A percentile compares a stretch with the other conserved stretches of the same genome.
phyloP scores from a whole-genome alignment of 1,284 basidiomycete species.

The Porodaedalea pini region DNA sequence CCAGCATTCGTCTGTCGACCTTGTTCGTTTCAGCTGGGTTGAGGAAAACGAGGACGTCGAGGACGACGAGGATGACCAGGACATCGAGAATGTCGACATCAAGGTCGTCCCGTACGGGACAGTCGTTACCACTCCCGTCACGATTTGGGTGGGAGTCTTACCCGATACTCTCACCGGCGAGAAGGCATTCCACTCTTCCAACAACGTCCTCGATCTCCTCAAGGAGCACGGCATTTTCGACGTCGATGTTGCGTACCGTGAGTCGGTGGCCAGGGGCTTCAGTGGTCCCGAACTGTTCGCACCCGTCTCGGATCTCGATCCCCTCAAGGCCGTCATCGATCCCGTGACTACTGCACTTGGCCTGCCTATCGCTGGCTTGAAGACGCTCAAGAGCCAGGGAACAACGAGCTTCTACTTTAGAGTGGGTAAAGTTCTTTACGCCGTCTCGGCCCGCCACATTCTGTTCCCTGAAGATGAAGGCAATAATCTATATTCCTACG shows the following conservation, averaged over 20 bases:
- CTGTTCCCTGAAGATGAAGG: constrained; percentile 29
- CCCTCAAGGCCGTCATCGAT: constrained; percentile 35
- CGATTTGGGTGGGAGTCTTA: constrained; percentile 40
- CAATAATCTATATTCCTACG: constrained; percentile 31
- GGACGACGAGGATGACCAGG: too few species aligned
- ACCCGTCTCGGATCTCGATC: constrained; percentile 30
- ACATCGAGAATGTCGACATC: too few species aligned
- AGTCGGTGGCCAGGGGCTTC: constrained; percentile 27
- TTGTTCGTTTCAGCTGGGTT: constrained; percentile 37
- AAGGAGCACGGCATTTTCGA: constrained; percentile 25
- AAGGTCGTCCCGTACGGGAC: too few species aligned
- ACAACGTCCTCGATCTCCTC: constrained; percentile 30
- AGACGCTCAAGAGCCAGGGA: constrained; percentile 32
- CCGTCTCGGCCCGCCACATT: constrained; percentile 34
- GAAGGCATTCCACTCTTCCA: constrained; percentile 30
- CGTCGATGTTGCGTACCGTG: constrained; percentile 34
- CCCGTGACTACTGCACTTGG: constrained; percentile 32
- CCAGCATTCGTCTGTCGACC: constrained; percentile 32
- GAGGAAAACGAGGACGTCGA: constrained; percentile 16
- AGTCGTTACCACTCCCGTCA: constrained; percentile 27
- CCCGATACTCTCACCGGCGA: constrained; percentile 32
- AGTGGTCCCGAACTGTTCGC: constrained; percentile 32
- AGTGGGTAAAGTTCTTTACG: constrained; percentile 32
- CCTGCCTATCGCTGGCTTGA: constrained; percentile 32
- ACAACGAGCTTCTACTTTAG: constrained; percentile 37